Evolutionary conservation across 2,329 filamentous ascomycete species (phyloP).

Genomic region (Venturia effusa): DNA sequence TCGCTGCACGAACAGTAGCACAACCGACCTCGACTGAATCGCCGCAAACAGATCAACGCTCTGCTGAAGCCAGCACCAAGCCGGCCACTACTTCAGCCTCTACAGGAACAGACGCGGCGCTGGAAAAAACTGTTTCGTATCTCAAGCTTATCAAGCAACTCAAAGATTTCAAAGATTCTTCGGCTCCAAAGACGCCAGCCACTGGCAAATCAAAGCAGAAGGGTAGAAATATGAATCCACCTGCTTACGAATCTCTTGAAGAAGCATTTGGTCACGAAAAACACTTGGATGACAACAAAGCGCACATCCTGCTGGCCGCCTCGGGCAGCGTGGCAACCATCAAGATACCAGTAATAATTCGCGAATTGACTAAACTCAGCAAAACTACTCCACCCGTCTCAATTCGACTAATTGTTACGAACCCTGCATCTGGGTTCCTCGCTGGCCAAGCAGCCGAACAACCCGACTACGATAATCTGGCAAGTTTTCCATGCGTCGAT

Average conservation of each 20-base stretch:
- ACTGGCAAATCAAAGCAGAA: neutral
- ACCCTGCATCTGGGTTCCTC: slow-evolving; percentile 64
- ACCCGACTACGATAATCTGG: slow-evolving; percentile 52
- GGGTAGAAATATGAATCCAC: neutral
- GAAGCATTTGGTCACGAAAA: neutral
- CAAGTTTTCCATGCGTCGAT: slow-evolving; percentile 59
- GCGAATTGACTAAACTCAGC: neutral
- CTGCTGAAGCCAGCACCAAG: neutral
- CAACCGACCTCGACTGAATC: neutral
- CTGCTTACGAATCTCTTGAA: neutral
- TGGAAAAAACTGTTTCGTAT: too few relatives aligned
- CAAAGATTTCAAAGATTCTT: too few relatives aligned
- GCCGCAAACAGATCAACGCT: neutral
- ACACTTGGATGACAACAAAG: slow-evolving; percentile 38
- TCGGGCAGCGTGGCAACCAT: slow-evolving; percentile 79
- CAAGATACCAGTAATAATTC: slow-evolving; percentile 41
- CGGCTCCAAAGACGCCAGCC: neutral
- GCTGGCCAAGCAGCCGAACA: slow-evolving; percentile 67
- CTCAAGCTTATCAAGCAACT: neutral
- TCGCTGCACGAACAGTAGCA: neutral
- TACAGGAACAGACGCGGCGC: neutral
- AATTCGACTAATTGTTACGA: slow-evolving; percentile 75
- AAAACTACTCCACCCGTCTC: slow-evolving; percentile 43
- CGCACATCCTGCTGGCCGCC: slow-evolving; percentile 54
- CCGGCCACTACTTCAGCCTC: neutral